Evolutionary conservation across 1,139 yeast genomes (phyloP), one percentile per base, ranked within the genome.

Genomic region (Pichia sp.): DNA sequence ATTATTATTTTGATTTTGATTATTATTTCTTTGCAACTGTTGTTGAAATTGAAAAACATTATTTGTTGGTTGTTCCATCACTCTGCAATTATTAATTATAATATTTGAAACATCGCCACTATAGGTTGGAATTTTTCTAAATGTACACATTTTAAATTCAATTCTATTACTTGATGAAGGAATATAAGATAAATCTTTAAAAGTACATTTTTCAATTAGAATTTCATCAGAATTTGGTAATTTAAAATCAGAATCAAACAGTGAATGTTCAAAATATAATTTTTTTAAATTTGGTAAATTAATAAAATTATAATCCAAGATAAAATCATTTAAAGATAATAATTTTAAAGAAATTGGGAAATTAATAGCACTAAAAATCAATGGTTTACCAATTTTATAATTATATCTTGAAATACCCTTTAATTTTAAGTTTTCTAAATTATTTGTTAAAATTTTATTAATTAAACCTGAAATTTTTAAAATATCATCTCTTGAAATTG

Each of bases 111-210:
- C 53, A 43, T 54, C 55, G 28, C 60, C 60, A 37, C 51, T 50
- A 39, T 56, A 58, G 27, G 49, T 48, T 28, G 61, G 62, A 24
- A 57, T 39, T 45, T 55, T 56, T 34, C 60, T 48, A 34, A 58
- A 58, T n/a, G 62, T 57, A 41, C 62, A 58, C 61, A 58, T 56
- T 48, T 56, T 58, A 45, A 58, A 58, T 43, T 57, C 60, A 37
- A 57, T 51, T 41, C 49, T 55, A 9, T 42, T 44, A 25, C 55
- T 48, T 4, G 30, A 20, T 2, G 44, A 16, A 4, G 62, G 61
- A 23, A 58, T 31, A 33, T 50, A 51, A 9, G 52, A 50, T 25
- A 58, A 47, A 42, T 57, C 62, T 41, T 58, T 58, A 37, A 57
- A 58, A 4, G 61, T 58, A 49, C 61, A 57, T 41, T 58, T 58